Evolutionary conservation across 2,329 filamentous ascomycete genomes (phyloP).

Genomic region (Coniochaeta sp.): DNA sequence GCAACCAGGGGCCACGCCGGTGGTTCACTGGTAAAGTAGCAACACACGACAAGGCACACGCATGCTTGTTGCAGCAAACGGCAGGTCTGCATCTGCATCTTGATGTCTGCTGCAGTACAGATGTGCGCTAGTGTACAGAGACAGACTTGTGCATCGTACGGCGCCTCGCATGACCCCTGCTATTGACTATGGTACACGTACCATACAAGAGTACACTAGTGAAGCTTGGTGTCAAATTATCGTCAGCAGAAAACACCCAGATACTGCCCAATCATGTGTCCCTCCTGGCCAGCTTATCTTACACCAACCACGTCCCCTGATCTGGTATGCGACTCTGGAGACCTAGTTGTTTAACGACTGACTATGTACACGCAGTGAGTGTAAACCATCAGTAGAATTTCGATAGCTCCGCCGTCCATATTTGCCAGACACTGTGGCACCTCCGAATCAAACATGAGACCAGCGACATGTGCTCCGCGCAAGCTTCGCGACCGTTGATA

Average conservation of each 20-base stretch:
- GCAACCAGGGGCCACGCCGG: not conserved
- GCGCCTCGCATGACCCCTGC: not conserved
- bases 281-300: conserved; percentile 29
- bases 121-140: not conserved
- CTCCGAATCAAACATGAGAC: not conserved
- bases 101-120: conserved; percentile 2
- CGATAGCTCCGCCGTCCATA: too few species aligned
- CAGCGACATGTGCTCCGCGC: not conserved
- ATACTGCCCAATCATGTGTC: not conserved
- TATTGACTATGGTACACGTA: not conserved
- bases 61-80: not conserved
- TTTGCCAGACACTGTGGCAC: not conserved
- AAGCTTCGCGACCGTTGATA: not conserved
- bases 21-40: not conserved
- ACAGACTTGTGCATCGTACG: not conserved
- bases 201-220: too few species aligned
- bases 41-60: not conserved
- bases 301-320: conserved; percentile 24
- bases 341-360: too few species aligned
- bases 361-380: too few species aligned
- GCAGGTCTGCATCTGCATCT: conserved; percentile 13
- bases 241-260: conserved; percentile 29
- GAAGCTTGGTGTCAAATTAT: conserved; percentile 21
- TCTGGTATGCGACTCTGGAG: not conserved
- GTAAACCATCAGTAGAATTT: too few species aligned